phyloP scores from a whole-genome alignment of 2,329 filamentous ascomycete genomes.

The Arthrobotrys entomopaga region DNA sequence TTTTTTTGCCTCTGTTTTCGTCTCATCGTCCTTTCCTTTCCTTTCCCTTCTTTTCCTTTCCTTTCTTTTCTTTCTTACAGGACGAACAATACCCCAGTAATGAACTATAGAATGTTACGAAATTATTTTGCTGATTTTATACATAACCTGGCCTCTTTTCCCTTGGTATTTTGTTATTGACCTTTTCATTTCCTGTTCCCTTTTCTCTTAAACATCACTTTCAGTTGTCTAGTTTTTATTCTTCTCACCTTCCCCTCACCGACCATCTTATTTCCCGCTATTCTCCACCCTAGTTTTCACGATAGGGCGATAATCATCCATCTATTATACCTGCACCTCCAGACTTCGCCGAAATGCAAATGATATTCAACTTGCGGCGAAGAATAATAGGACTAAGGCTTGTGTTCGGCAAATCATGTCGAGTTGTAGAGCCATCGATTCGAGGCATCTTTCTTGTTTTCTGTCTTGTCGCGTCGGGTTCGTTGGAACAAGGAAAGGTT shows the following conservation, averaged over 20 bases:
- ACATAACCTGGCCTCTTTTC: constrained; percentile 18
- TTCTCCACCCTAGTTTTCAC: background rate
- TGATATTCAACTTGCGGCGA: too few relatives aligned
- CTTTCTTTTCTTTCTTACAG: background rate
- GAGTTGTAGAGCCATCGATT: too few relatives aligned
- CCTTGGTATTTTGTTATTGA: background rate
- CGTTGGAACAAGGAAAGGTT: background rate
- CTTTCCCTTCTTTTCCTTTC: background rate
- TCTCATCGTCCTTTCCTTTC: background rate
- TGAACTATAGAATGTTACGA: constrained; percentile 46
- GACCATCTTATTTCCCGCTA: background rate
- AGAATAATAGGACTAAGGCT: too few relatives aligned
- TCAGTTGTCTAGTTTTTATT: background rate
- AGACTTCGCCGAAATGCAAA: too few relatives aligned
- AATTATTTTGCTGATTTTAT: too few relatives aligned
- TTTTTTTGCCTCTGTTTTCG: constrained; percentile 15
- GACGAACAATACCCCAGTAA: constrained; percentile 46
- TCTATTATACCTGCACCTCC: too few relatives aligned
- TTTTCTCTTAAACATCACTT: background rate
- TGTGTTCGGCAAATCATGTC: too few relatives aligned
- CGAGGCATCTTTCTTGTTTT: too few relatives aligned
- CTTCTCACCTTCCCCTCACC: background rate
- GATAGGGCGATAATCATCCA: too few relatives aligned
- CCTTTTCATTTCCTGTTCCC: background rate
- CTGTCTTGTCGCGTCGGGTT: background rate